Evolutionary conservation across 768 basidiomycete genomes (phyloP).

Genomic region (Auricularia cornea): DNA sequence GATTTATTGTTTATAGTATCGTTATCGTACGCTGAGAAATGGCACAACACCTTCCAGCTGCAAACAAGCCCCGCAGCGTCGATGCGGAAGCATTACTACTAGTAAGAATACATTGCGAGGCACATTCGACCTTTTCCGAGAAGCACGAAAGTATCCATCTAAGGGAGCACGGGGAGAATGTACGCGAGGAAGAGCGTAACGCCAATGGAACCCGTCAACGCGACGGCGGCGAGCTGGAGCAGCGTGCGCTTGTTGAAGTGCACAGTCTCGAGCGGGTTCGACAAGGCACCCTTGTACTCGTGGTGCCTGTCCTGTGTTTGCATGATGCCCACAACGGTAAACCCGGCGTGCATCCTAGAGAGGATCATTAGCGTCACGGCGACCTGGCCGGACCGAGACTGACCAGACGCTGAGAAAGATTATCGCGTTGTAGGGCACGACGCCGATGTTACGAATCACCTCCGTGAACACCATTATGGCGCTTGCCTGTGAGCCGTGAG

Average conservation of each 20-base stretch:
- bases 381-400: background rate
- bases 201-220: background rate
- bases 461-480: background rate
- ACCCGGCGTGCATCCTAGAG: background rate
- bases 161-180: background rate
- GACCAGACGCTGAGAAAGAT: background rate
- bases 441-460: constrained; percentile 1
- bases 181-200: background rate
- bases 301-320: background rate
- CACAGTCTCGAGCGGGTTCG: background rate
- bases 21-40: no score
- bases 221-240: background rate
- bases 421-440: background rate
- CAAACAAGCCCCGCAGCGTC: no score
- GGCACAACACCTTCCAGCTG: no score
- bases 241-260: background rate
- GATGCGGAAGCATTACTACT: no score
- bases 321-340: background rate
- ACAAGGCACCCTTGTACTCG: background rate
- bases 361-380: background rate
- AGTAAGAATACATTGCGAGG: no score
- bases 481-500: background rate
- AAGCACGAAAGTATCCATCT: no score
- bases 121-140: no score
- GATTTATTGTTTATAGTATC: no score